Base-by-base conservation (phyloP, 352 stramenopile genomes). In the Phytophthora ohioensis region DNA sequence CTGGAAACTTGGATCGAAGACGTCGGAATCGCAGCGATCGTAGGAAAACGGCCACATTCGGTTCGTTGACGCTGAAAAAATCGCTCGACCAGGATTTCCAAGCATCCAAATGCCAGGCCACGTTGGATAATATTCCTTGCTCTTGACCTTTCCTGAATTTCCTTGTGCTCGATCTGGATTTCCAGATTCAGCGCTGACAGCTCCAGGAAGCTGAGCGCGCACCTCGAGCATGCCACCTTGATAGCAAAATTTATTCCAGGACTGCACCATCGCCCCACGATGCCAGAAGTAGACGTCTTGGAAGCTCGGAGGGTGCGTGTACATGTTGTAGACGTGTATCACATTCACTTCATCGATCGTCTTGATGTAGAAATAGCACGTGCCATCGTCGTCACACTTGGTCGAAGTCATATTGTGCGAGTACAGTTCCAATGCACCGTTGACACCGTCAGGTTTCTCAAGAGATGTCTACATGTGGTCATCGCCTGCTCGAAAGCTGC, bases 241-340 rank as follows among this genome's bases (percentile, higher is more conserved):
- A 67, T 98, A 98, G 76, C 94, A 98, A 68, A 98, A 98, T 58
- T 98, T 98, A 69, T 98, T 98, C 95, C 93, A 98, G 0, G 76
- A 87, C 76, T 98, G 92, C 3, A 98, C 57, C 93, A 98, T 98
- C 6, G 78, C 93, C 11, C 80, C 88, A 17, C 79, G 78, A 55
- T 91, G 90, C 59, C 57, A 76, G 55, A 88, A 91, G 38, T 71
- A 42, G 54, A 79, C 75, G n/a, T 73, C 73, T 48, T 83, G 41
- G 59, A 78, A 90, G 27, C 45, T 73, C 5, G 78, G 78, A 47
- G 78, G 78, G 35, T 76, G 72, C 5, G 47, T 71, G 61, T 80
- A 85, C 59, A 62, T 71, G 46, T 98, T 82, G 41, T 92, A 95
- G 34, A 89, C 87, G 6, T 61, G 72, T 27, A 87, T 91, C 98